Base-by-base conservation (phyloP, 2,329 filamentous ascomycete species). In the Dactylellina parvicollis region DNA sequence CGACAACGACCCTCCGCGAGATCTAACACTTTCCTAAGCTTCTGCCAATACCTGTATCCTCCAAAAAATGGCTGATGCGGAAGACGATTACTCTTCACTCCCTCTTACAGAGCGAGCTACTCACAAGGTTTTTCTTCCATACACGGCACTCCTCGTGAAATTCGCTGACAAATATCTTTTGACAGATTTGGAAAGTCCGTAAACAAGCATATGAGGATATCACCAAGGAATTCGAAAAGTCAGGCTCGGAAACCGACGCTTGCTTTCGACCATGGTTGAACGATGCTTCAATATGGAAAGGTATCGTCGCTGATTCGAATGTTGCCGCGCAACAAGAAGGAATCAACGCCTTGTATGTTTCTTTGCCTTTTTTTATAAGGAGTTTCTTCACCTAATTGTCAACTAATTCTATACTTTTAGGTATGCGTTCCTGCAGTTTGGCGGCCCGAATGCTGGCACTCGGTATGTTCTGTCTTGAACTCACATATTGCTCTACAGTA, bases 291-390 rank as follows among this genome's bases (percentile, higher is more conserved):
- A 81, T 99, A 73, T 97, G 92, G 94, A 98, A 98, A 81, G 89
- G 88, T 34, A 95, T 93, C 0, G 94, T 95, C 4, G 88, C 89
- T 77, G 95, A 99, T 81, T 95, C 93, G 61, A 99, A 99, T 78
- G 95, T 99, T 69, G 95, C 94, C 16, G 95, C 96, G 32, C 95
- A 99, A 81, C 90, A 96, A 82, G 96, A 99, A 77, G 95, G 91
- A 74, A 87, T 99, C 50, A 88, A 87, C 50, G 90, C 94, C 36
- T 87, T 96, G 78, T 96, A 92, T 18, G 24, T 30, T 38, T 38
- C 24, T 18, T 36, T 30, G 3, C 26, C 24, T n/a, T 8, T 16
- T 14, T 4, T 36, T 18, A 10, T 16, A 14, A n/a, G n/a, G n/a
- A n/a, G n/a, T n/a, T 64, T 18, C 8, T n/a, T 14, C 1, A 40